phyloP scores from a whole-genome alignment of 805 yeast genomes.

The Henningerozyma blattae region DNA sequence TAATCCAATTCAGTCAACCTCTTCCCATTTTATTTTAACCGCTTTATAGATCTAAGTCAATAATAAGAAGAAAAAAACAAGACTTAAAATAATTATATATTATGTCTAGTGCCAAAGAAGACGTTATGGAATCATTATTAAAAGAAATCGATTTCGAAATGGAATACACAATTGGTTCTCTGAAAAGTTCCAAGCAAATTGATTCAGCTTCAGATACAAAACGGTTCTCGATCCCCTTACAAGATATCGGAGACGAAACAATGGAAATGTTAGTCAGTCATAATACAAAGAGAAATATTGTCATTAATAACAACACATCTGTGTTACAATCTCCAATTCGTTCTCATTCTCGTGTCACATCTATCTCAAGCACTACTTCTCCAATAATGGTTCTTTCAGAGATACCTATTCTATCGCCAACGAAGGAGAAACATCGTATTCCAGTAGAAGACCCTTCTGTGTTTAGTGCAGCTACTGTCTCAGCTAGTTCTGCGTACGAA shows the following conservation, averaged over 20 bases:
- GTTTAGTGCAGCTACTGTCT: background rate
- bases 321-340: background rate
- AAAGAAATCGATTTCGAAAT: conserved; percentile 23
- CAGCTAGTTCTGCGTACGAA: background rate
- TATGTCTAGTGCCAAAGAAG: conserved; percentile 1
- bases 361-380: background rate
- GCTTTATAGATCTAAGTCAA: too few relatives aligned
- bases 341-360: background rate
- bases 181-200: background rate
- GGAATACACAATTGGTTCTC: conserved; percentile 7
- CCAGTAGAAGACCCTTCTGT: background rate
- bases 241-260: conserved; percentile 23
- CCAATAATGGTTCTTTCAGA: background rate
- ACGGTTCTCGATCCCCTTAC: conserved; percentile 13
- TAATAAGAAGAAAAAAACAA: background rate
- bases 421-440: background rate
- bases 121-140: conserved; percentile 19
- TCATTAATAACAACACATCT: background rate
- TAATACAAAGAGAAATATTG: conserved; percentile 11
- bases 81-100: background rate
- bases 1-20: too few relatives aligned
- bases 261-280: conserved; percentile 21
- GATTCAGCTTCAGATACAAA: background rate
- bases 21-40: too few relatives aligned
- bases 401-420: background rate